A percentile compares a stretch with the other conserved stretches of the same genome.
phyloP scores from a whole-genome alignment of 768 basidiomycete species.

The Jaapia argillacea region DNA sequence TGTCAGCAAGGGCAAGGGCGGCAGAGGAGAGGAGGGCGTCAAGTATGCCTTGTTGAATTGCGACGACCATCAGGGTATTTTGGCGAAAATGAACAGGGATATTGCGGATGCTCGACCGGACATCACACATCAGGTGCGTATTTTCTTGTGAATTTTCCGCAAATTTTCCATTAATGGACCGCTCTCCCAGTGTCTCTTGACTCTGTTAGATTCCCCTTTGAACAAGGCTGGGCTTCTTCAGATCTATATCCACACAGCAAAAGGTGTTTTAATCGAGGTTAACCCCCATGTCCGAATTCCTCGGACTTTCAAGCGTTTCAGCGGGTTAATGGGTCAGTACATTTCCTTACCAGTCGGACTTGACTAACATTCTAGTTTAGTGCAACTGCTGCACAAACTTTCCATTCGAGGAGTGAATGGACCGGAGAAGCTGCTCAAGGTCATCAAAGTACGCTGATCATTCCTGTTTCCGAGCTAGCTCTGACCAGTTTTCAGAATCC shows the following conservation, averaged over 20 bases:
- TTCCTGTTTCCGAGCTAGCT: conserved; percentile 5
- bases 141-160: conserved; percentile 1
- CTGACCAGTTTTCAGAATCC: conserved; percentile 57
- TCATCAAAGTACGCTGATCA: conserved; percentile 69
- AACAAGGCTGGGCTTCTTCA: conserved; percentile 97
- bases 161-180: too few relatives aligned
- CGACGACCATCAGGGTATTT: conserved; percentile 97
- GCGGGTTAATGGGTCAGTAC: conserved; percentile 87
- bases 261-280: conserved; percentile 94
- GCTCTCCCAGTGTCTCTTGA: conserved; percentile 95
- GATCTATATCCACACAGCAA: conserved; percentile 96
- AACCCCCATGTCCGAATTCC: conserved; percentile 98
- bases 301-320: conserved; percentile 96
- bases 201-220: conserved; percentile 91
- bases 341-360: not conserved
- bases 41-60: conserved; percentile 97
- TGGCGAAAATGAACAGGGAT: conserved; percentile 95
- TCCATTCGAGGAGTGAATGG: conserved; percentile 95
- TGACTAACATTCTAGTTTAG: conserved; percentile 27
- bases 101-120: conserved; percentile 99
- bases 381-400: conserved; percentile 93
- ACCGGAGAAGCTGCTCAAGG: conserved; percentile 92
- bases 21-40: conserved; percentile 59
- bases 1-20: conserved; percentile 39
- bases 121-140: conserved; percentile 90